Evolutionary conservation across 2,329 filamentous ascomycete genomes (phyloP).

Genomic region (Thyridium curvatum): DNA sequence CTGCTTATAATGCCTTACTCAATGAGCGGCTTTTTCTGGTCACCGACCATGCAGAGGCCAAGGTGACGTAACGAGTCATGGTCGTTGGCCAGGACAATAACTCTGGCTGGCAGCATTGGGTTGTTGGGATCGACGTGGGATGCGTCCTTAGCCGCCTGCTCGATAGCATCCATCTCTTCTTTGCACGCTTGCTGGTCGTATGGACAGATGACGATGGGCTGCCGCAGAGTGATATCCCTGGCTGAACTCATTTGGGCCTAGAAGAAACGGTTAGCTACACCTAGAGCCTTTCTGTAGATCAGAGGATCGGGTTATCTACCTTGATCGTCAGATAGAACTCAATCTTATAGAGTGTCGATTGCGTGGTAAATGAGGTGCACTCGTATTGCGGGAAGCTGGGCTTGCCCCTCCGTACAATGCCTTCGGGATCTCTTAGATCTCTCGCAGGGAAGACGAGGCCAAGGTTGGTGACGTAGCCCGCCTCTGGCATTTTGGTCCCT

Average conservation of each 20-base stretch:
- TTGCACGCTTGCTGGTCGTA: conserved; percentile 94
- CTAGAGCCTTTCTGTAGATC: no score
- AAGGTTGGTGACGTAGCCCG: conserved; percentile 88
- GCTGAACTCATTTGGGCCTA: conserved; percentile 85
- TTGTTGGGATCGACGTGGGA: conserved; percentile 82
- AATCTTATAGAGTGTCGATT: conserved; percentile 93
- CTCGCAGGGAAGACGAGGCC: conserved; percentile 87
- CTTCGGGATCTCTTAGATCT: conserved; percentile 79
- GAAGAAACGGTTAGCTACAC: conserved; percentile 9
- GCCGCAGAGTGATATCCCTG: conserved; percentile 79
- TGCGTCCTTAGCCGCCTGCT: conserved; percentile 90
- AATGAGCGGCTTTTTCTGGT: conserved; percentile 60
- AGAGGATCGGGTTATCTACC: conserved; percentile 46
- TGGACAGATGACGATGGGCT: conserved; percentile 93
- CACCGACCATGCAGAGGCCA: conserved; percentile 56
- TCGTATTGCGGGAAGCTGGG: conserved; percentile 84
- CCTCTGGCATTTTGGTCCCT: conserved; percentile 79
- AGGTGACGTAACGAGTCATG: conserved; percentile 55
- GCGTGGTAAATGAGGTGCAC: conserved; percentile 87
- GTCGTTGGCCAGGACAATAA: conserved; percentile 75
- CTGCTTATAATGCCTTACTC: conserved; percentile 31
- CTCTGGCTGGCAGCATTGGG: conserved; percentile 82
- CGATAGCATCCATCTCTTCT: conserved; percentile 97
- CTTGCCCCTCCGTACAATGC: conserved; percentile 78
- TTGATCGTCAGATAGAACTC: conserved; percentile 95